These are phyloP conservation scores for Artemisia tridentata DNA, from an alignment of 129 eudicot genomes.

Conservation along the genomic window DNA sequence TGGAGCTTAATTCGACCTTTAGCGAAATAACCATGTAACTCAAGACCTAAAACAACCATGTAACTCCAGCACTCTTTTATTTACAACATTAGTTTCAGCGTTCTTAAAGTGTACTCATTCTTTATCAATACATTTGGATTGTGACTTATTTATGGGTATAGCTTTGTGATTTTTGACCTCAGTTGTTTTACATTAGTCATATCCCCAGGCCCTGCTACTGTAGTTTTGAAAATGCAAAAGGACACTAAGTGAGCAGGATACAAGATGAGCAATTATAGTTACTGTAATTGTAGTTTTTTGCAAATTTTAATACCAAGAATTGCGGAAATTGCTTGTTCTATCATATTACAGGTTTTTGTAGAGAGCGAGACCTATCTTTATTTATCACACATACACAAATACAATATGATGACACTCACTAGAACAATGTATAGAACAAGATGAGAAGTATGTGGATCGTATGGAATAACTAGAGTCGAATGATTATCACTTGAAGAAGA, in stretches of 20 bases:
- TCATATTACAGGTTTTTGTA: neutral
- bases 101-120: neutral
- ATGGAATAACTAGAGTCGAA: too few relatives aligned
- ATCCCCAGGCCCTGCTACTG: neutral
- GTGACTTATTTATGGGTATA: neutral
- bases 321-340: neutral
- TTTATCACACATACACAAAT: too few relatives aligned
- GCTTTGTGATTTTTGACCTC: neutral
- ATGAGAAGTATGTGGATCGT: too few relatives aligned
- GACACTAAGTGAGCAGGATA: neutral
- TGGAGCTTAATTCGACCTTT: too few relatives aligned
- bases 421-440: too few relatives aligned
- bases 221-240: too few relatives aligned
- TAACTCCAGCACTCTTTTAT: constrained; percentile 6
- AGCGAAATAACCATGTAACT: constrained; percentile 21
- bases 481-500: too few relatives aligned
- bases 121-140: constrained; percentile 3
- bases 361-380: too few relatives aligned
- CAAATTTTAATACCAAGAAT: neutral
- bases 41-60: constrained; percentile 20
- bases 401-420: too few relatives aligned
- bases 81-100: constrained; percentile 1
- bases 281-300: constrained; percentile 8
- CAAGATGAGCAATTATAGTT: neutral
- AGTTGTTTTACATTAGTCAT: neutral